phyloP scores from a whole-genome alignment of 1,284 basidiomycete species.

The Butyriboletus appendiculatus region DNA sequence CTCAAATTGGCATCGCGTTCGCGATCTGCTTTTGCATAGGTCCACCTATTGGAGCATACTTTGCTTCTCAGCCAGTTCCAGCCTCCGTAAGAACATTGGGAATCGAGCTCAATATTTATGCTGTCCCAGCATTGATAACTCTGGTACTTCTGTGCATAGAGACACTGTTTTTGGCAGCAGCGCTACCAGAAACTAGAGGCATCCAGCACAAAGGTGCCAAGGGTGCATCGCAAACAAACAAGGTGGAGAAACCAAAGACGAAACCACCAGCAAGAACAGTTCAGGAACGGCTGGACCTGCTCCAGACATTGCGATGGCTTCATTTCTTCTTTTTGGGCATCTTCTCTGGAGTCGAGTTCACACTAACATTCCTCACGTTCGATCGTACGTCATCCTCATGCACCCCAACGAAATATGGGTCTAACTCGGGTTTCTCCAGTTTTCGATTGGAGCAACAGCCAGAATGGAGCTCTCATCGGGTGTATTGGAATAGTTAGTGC shows the following conservation, averaged over 20 bases:
- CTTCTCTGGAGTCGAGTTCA: constrained; percentile 93
- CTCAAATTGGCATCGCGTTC: constrained; percentile 91
- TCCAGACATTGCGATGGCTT: constrained; percentile 58
- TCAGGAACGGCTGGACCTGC: constrained; percentile 50
- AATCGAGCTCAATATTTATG: constrained; percentile 80
- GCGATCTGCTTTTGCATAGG: constrained; percentile 90
- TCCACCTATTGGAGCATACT: constrained; percentile 82
- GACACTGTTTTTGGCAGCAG: constrained; percentile 69
- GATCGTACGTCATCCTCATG: constrained; percentile 56
- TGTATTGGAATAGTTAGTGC: constrained; percentile 88
- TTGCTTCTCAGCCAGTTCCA: constrained; percentile 70
- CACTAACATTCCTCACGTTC: constrained; percentile 87
- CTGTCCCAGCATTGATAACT: constrained; percentile 78
- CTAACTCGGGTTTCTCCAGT: constrained; percentile 43
- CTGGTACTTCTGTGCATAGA: constrained; percentile 69
- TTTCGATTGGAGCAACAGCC: constrained; percentile 86
- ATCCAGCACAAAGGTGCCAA: constrained; percentile 34
- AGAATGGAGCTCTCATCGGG: constrained; percentile 86
- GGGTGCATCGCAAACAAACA: constrained; percentile 22
- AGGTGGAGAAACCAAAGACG: constrained; percentile 22
- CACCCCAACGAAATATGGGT: too few species aligned
- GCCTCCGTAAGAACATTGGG: constrained; percentile 58
- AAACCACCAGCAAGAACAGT: constrained; percentile 38
- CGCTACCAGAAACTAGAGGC: constrained; percentile 78
- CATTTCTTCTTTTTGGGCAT: constrained; percentile 85